Percentiles rank a stretch among this genome's conserved stretches.
These are phyloP conservation scores for Phytophthora cajani DNA, from an alignment of 352 stramenopile genomes.

Conservation along the genomic window DNA sequence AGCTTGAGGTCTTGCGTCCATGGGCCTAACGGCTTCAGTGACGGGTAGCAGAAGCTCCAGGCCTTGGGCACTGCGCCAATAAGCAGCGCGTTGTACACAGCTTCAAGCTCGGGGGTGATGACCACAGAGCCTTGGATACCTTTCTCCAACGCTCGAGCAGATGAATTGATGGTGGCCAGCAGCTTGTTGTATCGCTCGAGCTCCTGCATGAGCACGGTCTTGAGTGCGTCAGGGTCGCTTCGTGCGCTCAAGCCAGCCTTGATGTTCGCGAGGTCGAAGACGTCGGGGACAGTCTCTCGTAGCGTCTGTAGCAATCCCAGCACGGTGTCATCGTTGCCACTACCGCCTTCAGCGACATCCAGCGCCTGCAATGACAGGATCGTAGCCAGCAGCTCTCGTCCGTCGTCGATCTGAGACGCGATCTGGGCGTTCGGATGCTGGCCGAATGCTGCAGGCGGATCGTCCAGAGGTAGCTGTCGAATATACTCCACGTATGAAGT, in stretches of 20 bases:
- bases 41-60: conserved; percentile 96
- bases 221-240: conserved; percentile 91
- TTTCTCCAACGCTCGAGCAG: conserved; percentile 88
- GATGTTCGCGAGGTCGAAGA: conserved; percentile 89
- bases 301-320: conserved; percentile 82
- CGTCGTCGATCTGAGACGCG: conserved; percentile 94
- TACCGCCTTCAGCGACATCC: conserved; percentile 81
- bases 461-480: conserved; percentile 87
- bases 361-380: conserved; percentile 92
- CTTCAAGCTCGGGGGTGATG: conserved; percentile 95
- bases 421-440: conserved; percentile 97
- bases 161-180: conserved; percentile 76
- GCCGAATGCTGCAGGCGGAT: conserved; percentile 93
- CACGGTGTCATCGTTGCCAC: conserved; percentile 91
- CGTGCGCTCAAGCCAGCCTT: conserved; percentile 71
- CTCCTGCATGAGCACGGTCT: conserved; percentile 96
- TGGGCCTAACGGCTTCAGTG: conserved; percentile 91
- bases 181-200: conserved; percentile 95
- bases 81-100: conserved; percentile 92
- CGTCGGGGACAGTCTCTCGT: conserved; percentile 87
- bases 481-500: conserved; percentile 92
- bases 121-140: conserved; percentile 94
- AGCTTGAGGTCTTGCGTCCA: conserved; percentile 94
- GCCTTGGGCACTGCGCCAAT: conserved; percentile 87
- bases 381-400: conserved; percentile 87